Evolutionary conservation across 2,329 filamentous ascomycete species (phyloP).

Genomic region (Pestalotiopsis sp.): DNA sequence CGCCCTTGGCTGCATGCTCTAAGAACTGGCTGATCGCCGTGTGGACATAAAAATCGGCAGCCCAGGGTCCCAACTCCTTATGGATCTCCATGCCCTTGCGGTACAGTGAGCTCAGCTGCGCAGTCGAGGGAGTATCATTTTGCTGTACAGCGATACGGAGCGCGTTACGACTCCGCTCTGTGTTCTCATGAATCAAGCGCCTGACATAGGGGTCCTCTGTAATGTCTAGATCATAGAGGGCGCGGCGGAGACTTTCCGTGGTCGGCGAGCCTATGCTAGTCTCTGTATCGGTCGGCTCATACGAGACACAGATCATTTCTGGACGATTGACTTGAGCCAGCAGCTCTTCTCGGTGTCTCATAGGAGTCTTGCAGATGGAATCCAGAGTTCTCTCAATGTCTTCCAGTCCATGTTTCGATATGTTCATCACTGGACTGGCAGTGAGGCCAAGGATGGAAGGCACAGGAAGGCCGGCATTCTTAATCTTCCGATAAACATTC

Average conservation of each 20-base stretch:
- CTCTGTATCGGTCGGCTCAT: constrained; percentile 17
- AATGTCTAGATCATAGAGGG: constrained; percentile 51
- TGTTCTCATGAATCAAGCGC: constrained; percentile 41
- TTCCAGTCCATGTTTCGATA: constrained; percentile 54
- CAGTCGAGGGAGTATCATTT: constrained; percentile 50
- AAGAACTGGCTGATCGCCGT: constrained; percentile 41
- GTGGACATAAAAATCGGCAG: constrained; percentile 64
- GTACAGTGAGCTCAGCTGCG: constrained; percentile 57
- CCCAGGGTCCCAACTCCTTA: constrained; percentile 66
- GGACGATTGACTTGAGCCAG: constrained; percentile 69
- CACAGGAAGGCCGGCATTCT: constrained; percentile 35
- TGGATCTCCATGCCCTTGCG: constrained; percentile 51
- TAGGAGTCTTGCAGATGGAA: constrained; percentile 68
- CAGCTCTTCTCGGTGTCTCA: constrained; percentile 67
- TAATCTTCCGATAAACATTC: constrained; percentile 63
- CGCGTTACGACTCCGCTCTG: constrained; percentile 37
- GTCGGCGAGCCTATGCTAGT: constrained; percentile 20
- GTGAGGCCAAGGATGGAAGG: constrained; percentile 78
- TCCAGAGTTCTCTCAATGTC: constrained; percentile 69
- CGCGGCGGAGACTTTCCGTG: constrained; percentile 45
- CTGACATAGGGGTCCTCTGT: constrained; percentile 60
- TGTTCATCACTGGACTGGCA: constrained; percentile 73
- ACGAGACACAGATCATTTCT: constrained; percentile 41
- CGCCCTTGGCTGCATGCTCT: constrained; percentile 24
- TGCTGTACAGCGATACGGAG: constrained; percentile 41